phyloP scores from a whole-genome alignment of 306 rosid genomes.

The Acmispon strigosus region DNA sequence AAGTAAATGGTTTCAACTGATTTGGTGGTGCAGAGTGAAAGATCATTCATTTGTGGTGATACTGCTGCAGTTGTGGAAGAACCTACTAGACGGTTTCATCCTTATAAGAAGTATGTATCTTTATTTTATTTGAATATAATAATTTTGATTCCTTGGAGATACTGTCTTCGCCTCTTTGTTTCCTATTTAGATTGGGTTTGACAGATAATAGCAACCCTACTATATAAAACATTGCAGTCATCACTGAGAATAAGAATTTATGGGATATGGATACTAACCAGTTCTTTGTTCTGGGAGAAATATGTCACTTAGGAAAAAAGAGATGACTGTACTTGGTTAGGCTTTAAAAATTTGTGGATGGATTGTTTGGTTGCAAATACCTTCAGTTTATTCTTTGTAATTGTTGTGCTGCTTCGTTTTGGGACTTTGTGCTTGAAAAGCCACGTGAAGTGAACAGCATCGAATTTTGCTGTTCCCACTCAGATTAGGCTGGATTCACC shows the following conservation, averaged over 20 bases:
- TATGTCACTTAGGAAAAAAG: neutral
- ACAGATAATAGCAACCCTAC: neutral
- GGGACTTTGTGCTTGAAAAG: neutral
- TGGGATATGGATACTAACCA: neutral
- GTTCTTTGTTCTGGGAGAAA: conserved; percentile 7
- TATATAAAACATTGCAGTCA: neutral
- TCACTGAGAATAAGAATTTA: neutral
- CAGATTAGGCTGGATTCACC: no score
- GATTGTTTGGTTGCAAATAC: neutral
- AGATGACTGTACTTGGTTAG: neutral
- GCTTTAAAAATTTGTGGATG: neutral
- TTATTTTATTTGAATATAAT: conserved; percentile 1
- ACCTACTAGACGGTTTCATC: conserved; percentile 46
- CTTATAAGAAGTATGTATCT: conserved; percentile 59
- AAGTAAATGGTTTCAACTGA: conserved; percentile 8
- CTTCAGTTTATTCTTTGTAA: neutral
- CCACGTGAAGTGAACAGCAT: no score
- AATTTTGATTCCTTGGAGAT: neutral
- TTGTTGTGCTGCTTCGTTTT: neutral
- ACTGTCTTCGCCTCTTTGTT: neutral
- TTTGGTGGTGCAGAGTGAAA: conserved; percentile 61
- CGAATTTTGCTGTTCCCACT: no score
- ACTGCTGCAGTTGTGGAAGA: conserved; percentile 79
- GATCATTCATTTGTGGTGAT: conserved; percentile 76
- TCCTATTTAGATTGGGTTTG: conserved; percentile 1